Conservation (phyloP, 805 yeast genomes). For the Lipomyces japonicus region DNA sequence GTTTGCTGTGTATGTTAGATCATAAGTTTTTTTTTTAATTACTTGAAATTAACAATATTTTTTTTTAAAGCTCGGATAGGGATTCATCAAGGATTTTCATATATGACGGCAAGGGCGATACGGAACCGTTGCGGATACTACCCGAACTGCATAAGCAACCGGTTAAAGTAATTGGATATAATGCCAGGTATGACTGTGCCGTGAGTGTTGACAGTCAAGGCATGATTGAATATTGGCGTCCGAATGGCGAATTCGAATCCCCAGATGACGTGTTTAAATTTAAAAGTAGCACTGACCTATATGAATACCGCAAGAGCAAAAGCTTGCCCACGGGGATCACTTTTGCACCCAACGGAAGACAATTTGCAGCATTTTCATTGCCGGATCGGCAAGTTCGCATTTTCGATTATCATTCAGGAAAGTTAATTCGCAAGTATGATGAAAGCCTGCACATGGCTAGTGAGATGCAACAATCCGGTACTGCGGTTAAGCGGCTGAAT, state of each 20-base stretch:
- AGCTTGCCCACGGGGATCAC: slow-evolving; percentile 30
- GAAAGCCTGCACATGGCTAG: slow-evolving; percentile 31
- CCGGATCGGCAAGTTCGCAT: slow-evolving; percentile 39
- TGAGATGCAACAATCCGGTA: slow-evolving; percentile 34
- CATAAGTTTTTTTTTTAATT: too few relatives aligned
- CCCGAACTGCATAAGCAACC: slow-evolving; percentile 32
- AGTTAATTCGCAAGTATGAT: slow-evolving; percentile 35
- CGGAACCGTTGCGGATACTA: slow-evolving; percentile 15
- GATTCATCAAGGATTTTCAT: slow-evolving; percentile 27
- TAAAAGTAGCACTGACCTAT: slow-evolving; percentile 43
- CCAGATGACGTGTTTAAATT: slow-evolving; percentile 36
- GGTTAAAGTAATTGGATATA: slow-evolving; percentile 32
- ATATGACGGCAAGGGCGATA: slow-evolving; percentile 30
- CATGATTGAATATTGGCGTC: slow-evolving; percentile 41
- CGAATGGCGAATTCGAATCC: slow-evolving; percentile 21
- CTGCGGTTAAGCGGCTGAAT: slow-evolving; percentile 25
- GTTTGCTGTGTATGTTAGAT: too few relatives aligned
- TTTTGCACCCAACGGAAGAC: slow-evolving; percentile 34
- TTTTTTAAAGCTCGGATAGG: too few relatives aligned
- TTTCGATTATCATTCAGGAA: slow-evolving; percentile 40
- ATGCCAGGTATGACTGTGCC: slow-evolving; percentile 31
- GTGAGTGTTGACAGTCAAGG: slow-evolving; percentile 36
- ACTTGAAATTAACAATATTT: slow-evolving; percentile 4
- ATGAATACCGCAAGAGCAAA: slow-evolving; percentile 39
- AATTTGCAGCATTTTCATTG: slow-evolving; percentile 36